Percentiles rank a stretch among this genome's conserved stretches.
Evolutionary conservation across 257 asterid genomes (phyloP).

Genomic region (Przewalskia tangutica): DNA sequence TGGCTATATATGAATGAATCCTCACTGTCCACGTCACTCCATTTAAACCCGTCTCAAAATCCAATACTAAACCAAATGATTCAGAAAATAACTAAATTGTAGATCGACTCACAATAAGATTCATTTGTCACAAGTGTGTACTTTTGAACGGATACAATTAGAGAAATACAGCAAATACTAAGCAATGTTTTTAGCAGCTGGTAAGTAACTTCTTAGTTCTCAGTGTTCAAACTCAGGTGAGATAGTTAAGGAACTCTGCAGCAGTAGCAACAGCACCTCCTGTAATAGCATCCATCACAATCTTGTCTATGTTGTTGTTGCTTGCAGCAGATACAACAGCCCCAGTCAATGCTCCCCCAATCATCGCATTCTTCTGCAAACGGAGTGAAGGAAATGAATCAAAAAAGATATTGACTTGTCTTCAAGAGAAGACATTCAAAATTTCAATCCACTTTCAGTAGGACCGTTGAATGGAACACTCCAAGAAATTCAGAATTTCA

Average conservation of each 20-base stretch:
- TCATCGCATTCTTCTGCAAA: conserved; percentile 69
- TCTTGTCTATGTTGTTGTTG: conserved; percentile 42
- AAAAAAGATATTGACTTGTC: neutral
- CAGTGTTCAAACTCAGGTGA: conserved; percentile 23
- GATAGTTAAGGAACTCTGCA: conserved; percentile 46
- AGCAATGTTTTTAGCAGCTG: neutral
- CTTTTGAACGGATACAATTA: neutral
- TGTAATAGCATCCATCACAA: conserved; percentile 58
- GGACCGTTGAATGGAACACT: too few species aligned
- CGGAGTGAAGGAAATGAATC: neutral
- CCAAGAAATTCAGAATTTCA: too few species aligned
- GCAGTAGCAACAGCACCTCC: conserved; percentile 89
- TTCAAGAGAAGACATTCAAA: neutral
- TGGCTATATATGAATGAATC: too few species aligned
- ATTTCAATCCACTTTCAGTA: neutral
- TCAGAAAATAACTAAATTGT: neutral
- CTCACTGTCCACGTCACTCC: too few species aligned
- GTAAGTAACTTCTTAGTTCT: neutral
- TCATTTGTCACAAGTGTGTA: neutral
- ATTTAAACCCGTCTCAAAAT: too few species aligned
- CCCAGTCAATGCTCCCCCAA: conserved; percentile 73
- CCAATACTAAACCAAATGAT: neutral
- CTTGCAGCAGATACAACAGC: conserved; percentile 49
- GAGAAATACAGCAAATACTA: neutral
- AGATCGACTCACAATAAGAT: neutral